A percentile compares a stretch with the other conserved stretches of the same genome.
phyloP scores from a whole-genome alignment of 345 rosid species.

The Linum lewisii region DNA sequence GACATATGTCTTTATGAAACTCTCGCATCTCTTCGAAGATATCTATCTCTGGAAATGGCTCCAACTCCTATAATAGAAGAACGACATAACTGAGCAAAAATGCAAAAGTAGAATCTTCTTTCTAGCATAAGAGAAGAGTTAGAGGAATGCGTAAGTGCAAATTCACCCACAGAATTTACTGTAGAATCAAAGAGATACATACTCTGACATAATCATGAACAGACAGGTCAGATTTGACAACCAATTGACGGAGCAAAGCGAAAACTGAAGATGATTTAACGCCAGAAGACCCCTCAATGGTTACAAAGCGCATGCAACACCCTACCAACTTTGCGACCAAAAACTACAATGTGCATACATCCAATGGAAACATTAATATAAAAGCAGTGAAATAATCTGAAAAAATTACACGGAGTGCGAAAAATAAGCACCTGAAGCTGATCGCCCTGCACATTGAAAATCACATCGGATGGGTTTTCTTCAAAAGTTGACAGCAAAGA shows the following conservation, averaged over 20 bases:
- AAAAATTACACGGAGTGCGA: slow-evolving; percentile 4
- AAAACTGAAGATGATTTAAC: slow-evolving; percentile 43
- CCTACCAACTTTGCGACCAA: slow-evolving; percentile 88
- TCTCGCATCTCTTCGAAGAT: slow-evolving; percentile 45
- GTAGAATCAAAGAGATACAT: slow-evolving; percentile 17
- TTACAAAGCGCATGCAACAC: slow-evolving; percentile 49
- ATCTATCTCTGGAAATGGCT: slow-evolving; percentile 66
- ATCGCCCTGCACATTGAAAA: slow-evolving; percentile 64
- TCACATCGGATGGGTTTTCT: slow-evolving; percentile 51
- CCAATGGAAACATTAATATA: slow-evolving; percentile 10
- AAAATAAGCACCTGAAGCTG: slow-evolving; percentile 66
- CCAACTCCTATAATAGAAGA: slow-evolving; percentile 54
- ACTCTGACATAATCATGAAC: slow-evolving; percentile 74
- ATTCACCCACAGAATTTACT: neutral
- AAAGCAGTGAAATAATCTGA: neutral
- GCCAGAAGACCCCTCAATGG: slow-evolving; percentile 33
- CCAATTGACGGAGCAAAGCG: slow-evolving; percentile 54
- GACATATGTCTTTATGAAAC: slow-evolving; percentile 52
- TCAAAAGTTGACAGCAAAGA: slow-evolving; percentile 46
- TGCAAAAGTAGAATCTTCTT: neutral
- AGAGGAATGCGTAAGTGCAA: neutral
- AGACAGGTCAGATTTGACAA: slow-evolving; percentile 48
- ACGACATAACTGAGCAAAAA: slow-evolving; percentile 4
- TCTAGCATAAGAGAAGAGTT: neutral
- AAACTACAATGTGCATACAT: slow-evolving; percentile 38